Evolutionary conservation across 495 filamentous ascomycete species (phyloP).

Genomic region (Aspergillus sparsus): DNA sequence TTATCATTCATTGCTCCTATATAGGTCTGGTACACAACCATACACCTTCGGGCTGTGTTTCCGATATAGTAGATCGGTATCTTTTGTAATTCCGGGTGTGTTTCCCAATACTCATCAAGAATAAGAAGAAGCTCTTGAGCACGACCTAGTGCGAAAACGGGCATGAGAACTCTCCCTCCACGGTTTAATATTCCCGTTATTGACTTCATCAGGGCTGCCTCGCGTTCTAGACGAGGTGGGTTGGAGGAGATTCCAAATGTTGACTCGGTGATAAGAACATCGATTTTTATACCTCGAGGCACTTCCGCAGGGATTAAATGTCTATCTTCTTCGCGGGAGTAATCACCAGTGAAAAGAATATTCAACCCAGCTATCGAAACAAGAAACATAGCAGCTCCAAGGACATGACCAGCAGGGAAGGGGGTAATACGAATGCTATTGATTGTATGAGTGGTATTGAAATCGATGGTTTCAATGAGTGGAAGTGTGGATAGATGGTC

Average conservation of each 20-base stretch:
- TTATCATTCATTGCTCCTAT: slow-evolving; percentile 98
- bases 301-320: slow-evolving; percentile 92
- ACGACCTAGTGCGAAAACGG: slow-evolving; percentile 90
- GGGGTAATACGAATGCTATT: slow-evolving; percentile 95
- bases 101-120: slow-evolving; percentile 93
- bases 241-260: slow-evolving; percentile 95
- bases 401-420: slow-evolving; percentile 93
- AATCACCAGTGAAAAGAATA: slow-evolving; percentile 96
- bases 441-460: slow-evolving; percentile 95
- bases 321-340: slow-evolving; percentile 89
- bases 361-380: slow-evolving; percentile 95
- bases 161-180: slow-evolving; percentile 89
- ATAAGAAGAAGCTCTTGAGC: slow-evolving; percentile 94
- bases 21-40: slow-evolving; percentile 98
- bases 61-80: slow-evolving; percentile 96
- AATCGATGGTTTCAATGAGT: slow-evolving; percentile 94
- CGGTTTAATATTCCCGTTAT: slow-evolving; percentile 87
- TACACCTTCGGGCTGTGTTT: slow-evolving; percentile 91
- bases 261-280: slow-evolving; percentile 95
- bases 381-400: slow-evolving; percentile 98
- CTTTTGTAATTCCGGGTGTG: slow-evolving; percentile 81
- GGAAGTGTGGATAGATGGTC: slow-evolving; percentile 92
- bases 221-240: slow-evolving; percentile 82
- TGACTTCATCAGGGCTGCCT: slow-evolving; percentile 90
- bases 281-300: slow-evolving; percentile 80